These are phyloP conservation scores for Plasmodium adleri DNA, from an alignment of 169 alveolate species.

Conservation along the genomic window DNA sequence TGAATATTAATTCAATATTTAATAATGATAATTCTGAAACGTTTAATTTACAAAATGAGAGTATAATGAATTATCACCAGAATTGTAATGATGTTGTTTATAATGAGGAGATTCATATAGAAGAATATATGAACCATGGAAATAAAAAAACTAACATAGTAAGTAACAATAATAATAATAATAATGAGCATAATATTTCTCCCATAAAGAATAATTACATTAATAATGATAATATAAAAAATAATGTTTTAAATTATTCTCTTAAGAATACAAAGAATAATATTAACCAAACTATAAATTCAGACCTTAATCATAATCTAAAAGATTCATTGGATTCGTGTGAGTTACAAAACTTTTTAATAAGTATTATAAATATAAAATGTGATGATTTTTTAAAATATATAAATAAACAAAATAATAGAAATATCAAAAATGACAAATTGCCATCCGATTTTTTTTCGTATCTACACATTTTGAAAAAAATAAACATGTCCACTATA, in stretches of 20 bases:
- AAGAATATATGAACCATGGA: not conserved
- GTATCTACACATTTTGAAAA: conserved; percentile 37
- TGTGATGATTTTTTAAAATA: not conserved
- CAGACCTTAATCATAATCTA: not conserved
- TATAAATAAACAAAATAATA: conserved; percentile 11
- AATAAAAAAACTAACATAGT: not conserved
- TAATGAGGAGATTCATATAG: not conserved
- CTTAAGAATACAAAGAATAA: not conserved
- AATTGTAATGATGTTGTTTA: not conserved
- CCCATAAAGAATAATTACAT: not conserved
- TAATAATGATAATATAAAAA: not conserved
- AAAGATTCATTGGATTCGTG: not conserved
- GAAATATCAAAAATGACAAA: not conserved
- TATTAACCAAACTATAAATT: not conserved
- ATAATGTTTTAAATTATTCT: not conserved
- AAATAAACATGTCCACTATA: conserved; percentile 63
- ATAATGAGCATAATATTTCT: not conserved
- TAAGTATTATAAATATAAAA: not conserved
- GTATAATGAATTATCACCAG: not conserved
- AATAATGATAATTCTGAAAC: not conserved
- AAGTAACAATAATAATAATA: not conserved
- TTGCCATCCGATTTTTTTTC: not conserved
- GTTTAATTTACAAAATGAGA: not conserved
- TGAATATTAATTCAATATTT: not conserved
- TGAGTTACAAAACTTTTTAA: not conserved